These are phyloP conservation scores for Fragaria nilgerrensis DNA, from an alignment of 306 rosid species.

Conservation along the genomic window DNA sequence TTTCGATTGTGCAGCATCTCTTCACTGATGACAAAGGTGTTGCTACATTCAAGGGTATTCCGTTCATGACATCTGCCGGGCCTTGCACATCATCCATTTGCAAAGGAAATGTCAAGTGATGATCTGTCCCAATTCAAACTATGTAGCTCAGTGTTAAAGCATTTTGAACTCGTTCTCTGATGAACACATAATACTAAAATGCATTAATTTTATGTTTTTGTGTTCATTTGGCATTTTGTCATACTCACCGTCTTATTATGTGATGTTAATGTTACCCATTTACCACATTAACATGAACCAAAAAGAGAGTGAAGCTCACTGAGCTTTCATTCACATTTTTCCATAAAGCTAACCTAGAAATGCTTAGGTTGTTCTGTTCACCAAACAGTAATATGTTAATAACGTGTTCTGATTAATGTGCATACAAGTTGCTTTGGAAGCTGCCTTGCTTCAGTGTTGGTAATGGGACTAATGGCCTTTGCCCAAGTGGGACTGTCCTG, in stretches of 20 bases:
- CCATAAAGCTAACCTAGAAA: background rate
- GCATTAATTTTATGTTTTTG: background rate
- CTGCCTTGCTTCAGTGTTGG: background rate
- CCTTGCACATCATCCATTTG: conserved; percentile 77
- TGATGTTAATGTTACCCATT: background rate
- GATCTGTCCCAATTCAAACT: background rate
- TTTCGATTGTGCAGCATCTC: conserved; percentile 69
- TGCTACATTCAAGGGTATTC: conserved; percentile 88
- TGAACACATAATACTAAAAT: conserved; percentile 16
- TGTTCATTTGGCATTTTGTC: background rate
- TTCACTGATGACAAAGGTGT: conserved; percentile 81
- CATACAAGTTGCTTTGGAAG: background rate
- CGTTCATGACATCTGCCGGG: conserved; percentile 88
- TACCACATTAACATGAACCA: background rate
- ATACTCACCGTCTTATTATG: background rate
- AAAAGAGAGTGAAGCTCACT: background rate
- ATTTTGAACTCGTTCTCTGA: conserved; percentile 10
- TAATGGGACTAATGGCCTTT: background rate
- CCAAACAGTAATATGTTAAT: background rate
- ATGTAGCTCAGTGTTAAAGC: conserved; percentile 15
- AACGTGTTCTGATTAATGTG: background rate
- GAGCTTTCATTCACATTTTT: conserved; percentile 1
- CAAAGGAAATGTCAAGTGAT: conserved; percentile 65
- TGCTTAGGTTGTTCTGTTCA: background rate
- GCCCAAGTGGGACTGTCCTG: background rate